phyloP scores from a whole-genome alignment of 306 rosid genomes.

The Pterocarpus macrocarpus region DNA sequence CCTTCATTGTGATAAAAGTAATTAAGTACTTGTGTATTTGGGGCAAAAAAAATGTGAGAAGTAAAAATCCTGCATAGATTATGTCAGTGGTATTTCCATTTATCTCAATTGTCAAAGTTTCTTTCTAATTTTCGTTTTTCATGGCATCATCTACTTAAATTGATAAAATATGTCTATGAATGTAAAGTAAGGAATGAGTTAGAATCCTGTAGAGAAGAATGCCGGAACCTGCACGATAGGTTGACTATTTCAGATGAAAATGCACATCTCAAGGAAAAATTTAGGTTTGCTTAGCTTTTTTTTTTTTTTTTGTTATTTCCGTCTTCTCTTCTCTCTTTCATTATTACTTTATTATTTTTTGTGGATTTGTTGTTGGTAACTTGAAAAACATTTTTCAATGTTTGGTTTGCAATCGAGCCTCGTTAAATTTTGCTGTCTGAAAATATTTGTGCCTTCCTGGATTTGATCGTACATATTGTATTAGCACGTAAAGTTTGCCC shows the following conservation, averaged over 20 bases:
- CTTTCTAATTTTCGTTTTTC: slow-evolving; percentile 10
- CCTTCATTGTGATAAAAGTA: slow-evolving; percentile 7
- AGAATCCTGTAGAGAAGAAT: slow-evolving; percentile 71
- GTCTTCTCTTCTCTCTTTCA: not conserved
- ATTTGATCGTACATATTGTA: not conserved
- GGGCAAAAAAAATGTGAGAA: not conserved
- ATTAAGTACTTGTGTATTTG: not conserved
- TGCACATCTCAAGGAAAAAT: slow-evolving; percentile 50
- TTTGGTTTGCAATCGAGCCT: too few relatives aligned
- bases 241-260: slow-evolving; percentile 51
- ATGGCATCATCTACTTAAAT: slow-evolving; percentile 30
- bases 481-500: not conserved
- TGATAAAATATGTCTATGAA: slow-evolving; percentile 33
- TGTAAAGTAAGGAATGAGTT: slow-evolving; percentile 70
- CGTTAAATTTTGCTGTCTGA: too few relatives aligned
- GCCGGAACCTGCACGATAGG: slow-evolving; percentile 57
- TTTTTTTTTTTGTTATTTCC: slow-evolving; percentile 1
- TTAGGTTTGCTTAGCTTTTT: slow-evolving; percentile 56
- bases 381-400: slow-evolving; percentile 5
- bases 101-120: not conserved
- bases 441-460: not conserved
- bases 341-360: not conserved
- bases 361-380: slow-evolving; percentile 4
- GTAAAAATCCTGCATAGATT: not conserved
- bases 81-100: slow-evolving; percentile 2